These are phyloP conservation scores for Glycyrrhiza uralensis DNA, from an alignment of 306 rosid genomes.

Conservation along the genomic window DNA sequence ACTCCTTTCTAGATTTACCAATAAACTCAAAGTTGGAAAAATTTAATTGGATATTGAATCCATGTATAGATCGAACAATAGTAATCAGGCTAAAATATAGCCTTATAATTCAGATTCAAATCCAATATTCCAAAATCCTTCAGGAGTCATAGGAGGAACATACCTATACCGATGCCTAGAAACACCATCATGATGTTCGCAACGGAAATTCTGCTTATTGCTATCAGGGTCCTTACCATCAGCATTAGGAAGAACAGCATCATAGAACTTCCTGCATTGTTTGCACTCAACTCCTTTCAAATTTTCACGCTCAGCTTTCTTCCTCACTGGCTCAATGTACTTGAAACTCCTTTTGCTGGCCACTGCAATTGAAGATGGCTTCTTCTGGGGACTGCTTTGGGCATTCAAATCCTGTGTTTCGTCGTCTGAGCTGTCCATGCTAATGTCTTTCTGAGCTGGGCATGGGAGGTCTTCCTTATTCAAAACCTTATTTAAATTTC, in stretches of 20 bases:
- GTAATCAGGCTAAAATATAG: background rate
- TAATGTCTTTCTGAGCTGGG: slow-evolving; percentile 34
- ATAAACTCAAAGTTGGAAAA: slow-evolving; percentile 1
- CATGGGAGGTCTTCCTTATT: slow-evolving; percentile 33
- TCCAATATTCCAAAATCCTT: slow-evolving; percentile 99
- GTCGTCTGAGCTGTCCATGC: slow-evolving; percentile 56
- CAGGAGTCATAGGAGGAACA: slow-evolving; percentile 92
- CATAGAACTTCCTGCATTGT: slow-evolving; percentile 87
- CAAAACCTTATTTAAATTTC: slow-evolving; percentile 47
- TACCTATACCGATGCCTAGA: slow-evolving; percentile 92
- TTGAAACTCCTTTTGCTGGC: slow-evolving; percentile 55
- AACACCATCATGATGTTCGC: slow-evolving; percentile 96
- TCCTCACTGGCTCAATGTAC: slow-evolving; percentile 85
- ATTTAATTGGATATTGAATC: slow-evolving; percentile 3
- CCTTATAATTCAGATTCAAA: slow-evolving; percentile 82
- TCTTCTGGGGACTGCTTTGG: slow-evolving; percentile 41
- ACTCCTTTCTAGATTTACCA: background rate
- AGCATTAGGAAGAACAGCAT: slow-evolving; percentile 74
- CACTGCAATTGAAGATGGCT: slow-evolving; percentile 43
- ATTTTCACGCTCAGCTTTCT: slow-evolving; percentile 85
- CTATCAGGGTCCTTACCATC: slow-evolving; percentile 41
- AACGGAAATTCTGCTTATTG: slow-evolving; percentile 50
- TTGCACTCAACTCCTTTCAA: slow-evolving; percentile 92
- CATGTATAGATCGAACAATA: background rate
- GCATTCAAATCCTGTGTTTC: slow-evolving; percentile 77